These are phyloP conservation scores for Nemophila menziesii DNA, from an alignment of 257 asterid genomes.

Conservation along the genomic window DNA sequence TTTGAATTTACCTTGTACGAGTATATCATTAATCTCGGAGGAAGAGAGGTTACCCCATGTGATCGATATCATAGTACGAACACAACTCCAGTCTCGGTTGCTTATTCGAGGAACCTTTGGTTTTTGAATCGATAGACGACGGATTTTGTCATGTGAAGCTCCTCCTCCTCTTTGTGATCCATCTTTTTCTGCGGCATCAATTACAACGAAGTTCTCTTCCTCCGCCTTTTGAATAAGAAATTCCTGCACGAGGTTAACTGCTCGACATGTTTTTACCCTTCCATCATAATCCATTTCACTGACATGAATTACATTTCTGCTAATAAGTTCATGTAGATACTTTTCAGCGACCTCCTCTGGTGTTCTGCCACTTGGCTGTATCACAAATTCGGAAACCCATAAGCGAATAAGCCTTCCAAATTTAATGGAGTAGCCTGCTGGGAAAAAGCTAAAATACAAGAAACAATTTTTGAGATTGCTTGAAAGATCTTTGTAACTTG, in stretches of 20 bases:
- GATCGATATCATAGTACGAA: constrained; percentile 18
- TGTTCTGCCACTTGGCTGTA: constrained; percentile 1
- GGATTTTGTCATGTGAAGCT: neutral
- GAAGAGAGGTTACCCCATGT: constrained; percentile 8
- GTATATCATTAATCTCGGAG: constrained; percentile 11
- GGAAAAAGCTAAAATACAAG: constrained; percentile 11
- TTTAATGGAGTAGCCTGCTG: constrained; percentile 3
- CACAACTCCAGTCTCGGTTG: constrained; percentile 4
- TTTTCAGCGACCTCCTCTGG: constrained; percentile 15
- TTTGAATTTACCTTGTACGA: constrained; percentile 7
- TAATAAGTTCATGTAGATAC: constrained; percentile 10
- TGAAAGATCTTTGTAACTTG: constrained; percentile 1
- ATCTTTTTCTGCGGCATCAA: neutral
- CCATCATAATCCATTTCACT: constrained; percentile 13
- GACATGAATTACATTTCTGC: constrained; percentile 10
- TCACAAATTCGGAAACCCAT: constrained; percentile 16
- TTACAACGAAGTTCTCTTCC: constrained; percentile 6
- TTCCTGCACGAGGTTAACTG: constrained; percentile 8
- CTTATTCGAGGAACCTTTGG: neutral
- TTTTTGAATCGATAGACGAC: constrained; percentile 7
- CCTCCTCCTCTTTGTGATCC: neutral
- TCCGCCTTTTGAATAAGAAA: constrained; percentile 6
- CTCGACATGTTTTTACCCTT: constrained; percentile 8
- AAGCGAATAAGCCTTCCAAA: constrained; percentile 10
- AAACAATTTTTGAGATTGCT: constrained; percentile 12